These are phyloP conservation scores for Lentinula edodes DNA, from an alignment of 768 basidiomycete genomes.

Conservation along the genomic window DNA sequence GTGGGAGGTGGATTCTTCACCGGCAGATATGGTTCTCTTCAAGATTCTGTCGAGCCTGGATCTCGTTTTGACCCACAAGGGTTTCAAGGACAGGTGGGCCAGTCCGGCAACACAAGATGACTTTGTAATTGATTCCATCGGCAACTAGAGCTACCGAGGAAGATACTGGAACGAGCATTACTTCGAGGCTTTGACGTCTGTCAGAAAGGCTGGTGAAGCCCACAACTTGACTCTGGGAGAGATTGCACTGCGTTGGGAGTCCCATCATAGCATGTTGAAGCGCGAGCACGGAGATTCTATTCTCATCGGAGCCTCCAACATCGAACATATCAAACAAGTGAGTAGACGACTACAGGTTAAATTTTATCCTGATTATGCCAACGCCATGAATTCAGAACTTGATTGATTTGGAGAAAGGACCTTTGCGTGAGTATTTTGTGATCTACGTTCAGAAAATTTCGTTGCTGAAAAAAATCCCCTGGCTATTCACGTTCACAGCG, in stretches of 20 bases:
- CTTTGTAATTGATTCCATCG: too few relatives aligned
- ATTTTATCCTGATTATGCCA: slow-evolving; percentile 11
- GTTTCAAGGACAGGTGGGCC: slow-evolving; percentile 32
- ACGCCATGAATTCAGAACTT: background rate
- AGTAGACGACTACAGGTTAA: too few relatives aligned
- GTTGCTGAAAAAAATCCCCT: background rate
- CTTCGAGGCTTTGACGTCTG: slow-evolving; percentile 41
- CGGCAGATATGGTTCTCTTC: slow-evolving; percentile 38
- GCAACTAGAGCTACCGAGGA: background rate
- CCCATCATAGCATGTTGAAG: slow-evolving; percentile 48
- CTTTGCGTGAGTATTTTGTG: background rate
- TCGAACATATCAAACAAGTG: slow-evolving; percentile 14
- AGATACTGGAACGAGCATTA: slow-evolving; percentile 52
- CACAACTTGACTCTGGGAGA: slow-evolving; percentile 44
- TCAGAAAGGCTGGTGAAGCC: slow-evolving; percentile 39
- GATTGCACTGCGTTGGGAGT: slow-evolving; percentile 55
- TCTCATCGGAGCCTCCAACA: slow-evolving; percentile 56
- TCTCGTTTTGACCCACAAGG: slow-evolving; percentile 46
- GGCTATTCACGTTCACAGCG: background rate
- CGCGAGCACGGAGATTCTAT: slow-evolving; percentile 44
- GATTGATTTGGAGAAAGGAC: slow-evolving; percentile 5
- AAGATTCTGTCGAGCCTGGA: slow-evolving; percentile 40
- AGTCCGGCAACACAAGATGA: background rate
- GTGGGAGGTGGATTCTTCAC: slow-evolving; percentile 59
- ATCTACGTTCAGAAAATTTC: background rate